phyloP scores from a whole-genome alignment of 2,329 filamentous ascomycete genomes.

The Botrytis porri region DNA sequence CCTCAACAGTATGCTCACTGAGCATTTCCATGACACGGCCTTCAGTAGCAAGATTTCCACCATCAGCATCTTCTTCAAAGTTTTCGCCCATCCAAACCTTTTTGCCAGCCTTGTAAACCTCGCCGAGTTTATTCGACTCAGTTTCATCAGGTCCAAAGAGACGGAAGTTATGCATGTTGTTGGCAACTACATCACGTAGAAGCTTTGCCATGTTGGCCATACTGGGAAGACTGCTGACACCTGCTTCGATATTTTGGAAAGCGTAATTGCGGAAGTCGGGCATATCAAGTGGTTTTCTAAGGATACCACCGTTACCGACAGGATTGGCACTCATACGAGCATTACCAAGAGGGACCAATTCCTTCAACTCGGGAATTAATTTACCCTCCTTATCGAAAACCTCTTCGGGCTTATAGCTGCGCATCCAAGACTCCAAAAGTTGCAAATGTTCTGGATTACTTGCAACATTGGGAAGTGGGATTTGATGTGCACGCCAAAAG shows the following conservation, averaged over 20 bases:
- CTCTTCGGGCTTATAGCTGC: constrained; percentile 69
- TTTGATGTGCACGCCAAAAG: constrained; percentile 78
- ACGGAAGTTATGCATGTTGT: constrained; percentile 67
- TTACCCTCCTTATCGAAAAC: constrained; percentile 64
- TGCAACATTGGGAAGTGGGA: constrained; percentile 68
- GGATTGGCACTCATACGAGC: constrained; percentile 76
- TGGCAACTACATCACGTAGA: constrained; percentile 63
- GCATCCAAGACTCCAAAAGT: constrained; percentile 73
- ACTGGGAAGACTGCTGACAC: constrained; percentile 54
- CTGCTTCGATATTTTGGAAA: constrained; percentile 59
- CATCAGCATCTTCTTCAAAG: constrained; percentile 71
- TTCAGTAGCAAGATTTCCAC: constrained; percentile 65
- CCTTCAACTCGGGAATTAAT: constrained; percentile 60
- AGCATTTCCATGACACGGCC: constrained; percentile 82
- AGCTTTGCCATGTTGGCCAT: constrained; percentile 70
- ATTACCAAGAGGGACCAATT: constrained; percentile 61
- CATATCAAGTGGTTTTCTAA: constrained; percentile 65
- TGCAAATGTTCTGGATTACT: constrained; percentile 65
- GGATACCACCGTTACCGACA: constrained; percentile 66
- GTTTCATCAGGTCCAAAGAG: constrained; percentile 79
- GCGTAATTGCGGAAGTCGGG: constrained; percentile 69
- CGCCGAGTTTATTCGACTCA: constrained; percentile 73
- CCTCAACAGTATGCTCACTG: constrained; percentile 77
- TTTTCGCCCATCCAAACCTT: constrained; percentile 80
- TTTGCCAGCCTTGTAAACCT: constrained; percentile 70